A percentile compares a stretch with the other conserved stretches of the same genome.
Evolutionary conservation across 495 filamentous ascomycete species (phyloP).

Genomic region (Neurospora discreta): DNA sequence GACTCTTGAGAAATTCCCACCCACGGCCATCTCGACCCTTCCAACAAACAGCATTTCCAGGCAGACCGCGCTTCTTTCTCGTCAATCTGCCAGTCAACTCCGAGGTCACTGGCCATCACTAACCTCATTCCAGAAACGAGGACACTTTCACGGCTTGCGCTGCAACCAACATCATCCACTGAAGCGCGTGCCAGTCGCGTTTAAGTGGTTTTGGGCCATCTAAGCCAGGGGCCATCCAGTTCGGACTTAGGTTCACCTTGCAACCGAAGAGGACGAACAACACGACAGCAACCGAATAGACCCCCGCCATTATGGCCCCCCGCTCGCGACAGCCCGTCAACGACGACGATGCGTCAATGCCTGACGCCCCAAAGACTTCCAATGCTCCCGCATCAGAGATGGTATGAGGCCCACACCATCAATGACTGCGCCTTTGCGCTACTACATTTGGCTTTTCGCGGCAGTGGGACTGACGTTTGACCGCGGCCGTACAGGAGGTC

Average conservation of each 20-base stretch:
- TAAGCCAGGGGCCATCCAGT: not conserved
- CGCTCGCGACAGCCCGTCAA: slow-evolving; percentile 36
- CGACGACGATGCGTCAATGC: slow-evolving; percentile 45
- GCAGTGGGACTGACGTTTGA: slow-evolving; percentile 11
- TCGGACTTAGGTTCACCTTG: not conserved
- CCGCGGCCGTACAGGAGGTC: slow-evolving; percentile 39
- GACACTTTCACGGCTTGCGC: not conserved
- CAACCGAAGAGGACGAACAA: slow-evolving; percentile 5
- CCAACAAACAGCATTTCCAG: slow-evolving; percentile 15
- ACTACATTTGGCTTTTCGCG: not conserved
- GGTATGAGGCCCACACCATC: slow-evolving; percentile 25
- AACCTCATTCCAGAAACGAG: slow-evolving; percentile 1
- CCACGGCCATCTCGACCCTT: slow-evolving; percentile 15
- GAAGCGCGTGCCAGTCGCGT: slow-evolving; percentile 32
- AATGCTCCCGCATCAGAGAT: slow-evolving; percentile 30
- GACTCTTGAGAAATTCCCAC: slow-evolving; percentile 24
- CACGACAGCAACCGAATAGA: not conserved
- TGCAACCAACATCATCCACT: not conserved
- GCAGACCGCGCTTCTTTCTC: not conserved
- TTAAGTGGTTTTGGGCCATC: slow-evolving; percentile 23
- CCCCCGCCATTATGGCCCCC: slow-evolving; percentile 45
- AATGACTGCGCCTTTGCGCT: not conserved
- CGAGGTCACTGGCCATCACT: slow-evolving; percentile 14
- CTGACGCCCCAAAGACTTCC: slow-evolving; percentile 46
- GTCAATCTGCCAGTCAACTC: slow-evolving; percentile 12